These are phyloP conservation scores for Hippophae gyantsensis DNA, from an alignment of 306 rosid genomes.

Conservation along the genomic window DNA sequence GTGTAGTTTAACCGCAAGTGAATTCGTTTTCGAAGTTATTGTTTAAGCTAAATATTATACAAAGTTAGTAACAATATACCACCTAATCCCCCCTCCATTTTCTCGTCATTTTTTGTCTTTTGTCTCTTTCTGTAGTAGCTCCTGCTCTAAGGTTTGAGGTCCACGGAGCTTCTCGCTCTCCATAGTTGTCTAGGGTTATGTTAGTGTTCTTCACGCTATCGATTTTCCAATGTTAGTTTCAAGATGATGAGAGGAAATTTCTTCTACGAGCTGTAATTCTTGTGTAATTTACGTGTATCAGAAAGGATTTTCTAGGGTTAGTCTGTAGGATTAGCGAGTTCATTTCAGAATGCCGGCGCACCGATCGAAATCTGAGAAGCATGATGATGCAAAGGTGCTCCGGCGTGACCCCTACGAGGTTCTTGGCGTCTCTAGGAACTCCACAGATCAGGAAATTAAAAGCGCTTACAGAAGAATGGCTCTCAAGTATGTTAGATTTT, in stretches of 20 bases:
- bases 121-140: slow-evolving; percentile 10
- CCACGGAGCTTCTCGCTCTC: slow-evolving; percentile 33
- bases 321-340: neutral
- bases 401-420: slow-evolving; percentile 97
- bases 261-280: slow-evolving; percentile 15
- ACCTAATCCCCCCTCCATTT: slow-evolving; percentile 40
- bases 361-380: slow-evolving; percentile 81
- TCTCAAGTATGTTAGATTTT: slow-evolving; percentile 53
- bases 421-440: slow-evolving; percentile 76
- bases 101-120: slow-evolving; percentile 8
- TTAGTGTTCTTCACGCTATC: slow-evolving; percentile 11
- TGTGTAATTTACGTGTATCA: neutral
- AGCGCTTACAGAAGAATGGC: slow-evolving; percentile 91
- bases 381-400: slow-evolving; percentile 45
- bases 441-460: slow-evolving; percentile 92
- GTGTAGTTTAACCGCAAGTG: too few relatives aligned
- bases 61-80: slow-evolving; percentile 9
- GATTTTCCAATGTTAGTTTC: neutral
- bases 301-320: slow-evolving; percentile 44
- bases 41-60: neutral
- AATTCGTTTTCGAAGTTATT: slow-evolving; percentile 16
- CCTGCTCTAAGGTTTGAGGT: slow-evolving; percentile 28
- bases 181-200: slow-evolving; percentile 20
- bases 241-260: slow-evolving; percentile 11
- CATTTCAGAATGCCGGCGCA: slow-evolving; percentile 55